Evolutionary conservation across 2,329 filamentous ascomycete genomes (phyloP).

Genomic region (Phyllosticta citrichinensis): DNA sequence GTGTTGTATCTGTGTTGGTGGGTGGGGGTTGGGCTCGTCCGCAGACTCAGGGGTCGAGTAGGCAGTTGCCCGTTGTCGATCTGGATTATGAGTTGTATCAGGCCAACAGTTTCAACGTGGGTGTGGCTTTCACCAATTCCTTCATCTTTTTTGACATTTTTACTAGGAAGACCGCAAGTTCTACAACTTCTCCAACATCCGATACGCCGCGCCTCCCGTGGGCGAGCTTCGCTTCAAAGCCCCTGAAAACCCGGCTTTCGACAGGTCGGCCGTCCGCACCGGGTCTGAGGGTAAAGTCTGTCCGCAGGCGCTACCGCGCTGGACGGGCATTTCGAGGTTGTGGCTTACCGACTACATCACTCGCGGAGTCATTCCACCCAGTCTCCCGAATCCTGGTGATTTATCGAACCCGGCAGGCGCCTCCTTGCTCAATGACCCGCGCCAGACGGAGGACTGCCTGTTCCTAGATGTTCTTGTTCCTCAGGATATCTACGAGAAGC

Average conservation of each 20-base stretch:
- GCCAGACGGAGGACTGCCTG: constrained; percentile 26
- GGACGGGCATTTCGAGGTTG: not conserved
- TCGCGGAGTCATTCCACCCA: constrained; percentile 30
- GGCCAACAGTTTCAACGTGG: constrained; percentile 2
- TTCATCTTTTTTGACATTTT: not conserved
- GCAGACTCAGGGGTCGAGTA: not conserved
- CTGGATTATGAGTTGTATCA: constrained; percentile 7
- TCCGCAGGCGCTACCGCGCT: not conserved
- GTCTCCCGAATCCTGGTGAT: constrained; percentile 19
- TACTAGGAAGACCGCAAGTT: constrained; percentile 32
- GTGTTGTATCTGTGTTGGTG: not conserved
- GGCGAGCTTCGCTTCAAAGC: constrained; percentile 43
- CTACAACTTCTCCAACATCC: constrained; percentile 49
- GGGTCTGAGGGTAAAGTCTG: constrained; percentile 25
- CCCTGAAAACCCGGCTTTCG: constrained; percentile 33
- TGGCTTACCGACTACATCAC: constrained; percentile 23
- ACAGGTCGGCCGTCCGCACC: constrained; percentile 37
- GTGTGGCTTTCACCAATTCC: too few relatives aligned
- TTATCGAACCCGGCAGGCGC: not conserved
- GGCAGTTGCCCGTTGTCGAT: constrained; percentile 1
- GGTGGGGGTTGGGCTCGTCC: not conserved
- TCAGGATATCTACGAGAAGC: constrained; percentile 22
- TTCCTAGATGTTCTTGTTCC: constrained; percentile 32
- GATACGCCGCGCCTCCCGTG: constrained; percentile 44
- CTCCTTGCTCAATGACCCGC: not conserved